A percentile compares a stretch with the other conserved stretches of the same genome.
phyloP scores from a whole-genome alignment of 352 stramenopile genomes.

The Phytophthora podocarpi region DNA sequence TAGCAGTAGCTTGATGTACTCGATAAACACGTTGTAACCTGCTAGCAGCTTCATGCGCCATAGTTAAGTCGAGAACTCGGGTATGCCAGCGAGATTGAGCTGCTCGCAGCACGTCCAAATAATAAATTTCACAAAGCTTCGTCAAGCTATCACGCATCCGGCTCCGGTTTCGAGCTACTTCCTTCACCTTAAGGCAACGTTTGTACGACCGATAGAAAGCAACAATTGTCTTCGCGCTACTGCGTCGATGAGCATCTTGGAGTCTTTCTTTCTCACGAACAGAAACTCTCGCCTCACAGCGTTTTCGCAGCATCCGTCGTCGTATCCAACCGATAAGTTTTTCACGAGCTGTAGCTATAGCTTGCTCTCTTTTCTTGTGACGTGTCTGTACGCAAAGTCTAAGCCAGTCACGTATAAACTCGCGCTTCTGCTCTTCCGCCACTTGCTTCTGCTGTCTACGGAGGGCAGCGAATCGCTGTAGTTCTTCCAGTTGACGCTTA shows the following conservation, averaged over 20 bases:
- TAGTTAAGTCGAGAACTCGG: neutral
- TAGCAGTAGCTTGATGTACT: neutral
- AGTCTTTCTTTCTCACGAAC: constrained; percentile 3
- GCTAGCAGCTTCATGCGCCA: neutral
- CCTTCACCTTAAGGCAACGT: neutral
- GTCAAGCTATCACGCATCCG: constrained; percentile 2
- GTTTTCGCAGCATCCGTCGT: constrained; percentile 16
- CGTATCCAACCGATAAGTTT: constrained; percentile 13
- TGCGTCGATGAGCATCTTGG: neutral
- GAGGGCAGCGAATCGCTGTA: constrained; percentile 7
- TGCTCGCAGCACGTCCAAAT: neutral
- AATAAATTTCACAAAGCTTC: neutral
- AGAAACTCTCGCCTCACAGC: constrained; percentile 9
- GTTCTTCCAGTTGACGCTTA: constrained; percentile 27
- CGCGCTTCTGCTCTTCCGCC: constrained; percentile 6
- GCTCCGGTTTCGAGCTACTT: neutral
- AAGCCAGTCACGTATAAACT: constrained; percentile 13
- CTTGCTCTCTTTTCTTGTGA: constrained; percentile 2
- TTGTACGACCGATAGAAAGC: constrained; percentile 11
- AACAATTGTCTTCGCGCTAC: constrained; percentile 5
- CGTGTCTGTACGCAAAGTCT: neutral
- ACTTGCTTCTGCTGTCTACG: constrained; percentile 4
- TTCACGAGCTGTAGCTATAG: neutral
- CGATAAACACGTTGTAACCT: constrained; percentile 18
- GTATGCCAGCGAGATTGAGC: constrained; percentile 6